Percentiles rank a stretch among this genome's conserved stretches.
These are phyloP conservation scores for Dioscorea cayenensis DNA, from an alignment of 116 monocot species.

Conservation along the genomic window DNA sequence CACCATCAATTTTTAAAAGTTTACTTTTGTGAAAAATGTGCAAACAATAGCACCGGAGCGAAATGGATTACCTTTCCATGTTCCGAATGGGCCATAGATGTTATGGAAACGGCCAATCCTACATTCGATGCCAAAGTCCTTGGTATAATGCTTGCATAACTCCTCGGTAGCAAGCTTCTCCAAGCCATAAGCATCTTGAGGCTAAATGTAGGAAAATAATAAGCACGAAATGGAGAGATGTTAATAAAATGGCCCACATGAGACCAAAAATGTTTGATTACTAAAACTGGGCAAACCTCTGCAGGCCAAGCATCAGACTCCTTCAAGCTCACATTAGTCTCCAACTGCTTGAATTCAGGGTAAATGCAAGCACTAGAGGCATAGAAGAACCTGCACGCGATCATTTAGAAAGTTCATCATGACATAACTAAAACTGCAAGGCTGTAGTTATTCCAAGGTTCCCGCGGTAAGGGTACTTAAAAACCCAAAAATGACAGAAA, in stretches of 20 bases:
- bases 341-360: constrained; percentile 93
- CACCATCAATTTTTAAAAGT: neutral
- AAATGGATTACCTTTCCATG: constrained; percentile 75
- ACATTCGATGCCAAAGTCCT: constrained; percentile 94
- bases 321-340: constrained; percentile 93
- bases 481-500: no score
- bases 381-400: constrained; percentile 82
- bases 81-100: constrained; percentile 98
- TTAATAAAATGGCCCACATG: neutral
- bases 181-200: constrained; percentile 99
- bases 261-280: neutral
- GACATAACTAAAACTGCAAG: neutral
- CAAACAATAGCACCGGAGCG: neutral
- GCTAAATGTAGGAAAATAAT: constrained; percentile 24
- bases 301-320: constrained; percentile 99
- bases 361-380: constrained; percentile 99
- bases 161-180: constrained; percentile 96
- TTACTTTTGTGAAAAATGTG: neutral
- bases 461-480: no score
- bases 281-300: constrained; percentile 54
- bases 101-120: constrained; percentile 93
- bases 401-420: neutral
- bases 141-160: constrained; percentile 94
- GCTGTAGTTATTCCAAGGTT: no score
- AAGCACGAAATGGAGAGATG: no score